Evolutionary conservation across 1,139 yeast genomes (phyloP).

Genomic region (Hyphopichia fennica): DNA sequence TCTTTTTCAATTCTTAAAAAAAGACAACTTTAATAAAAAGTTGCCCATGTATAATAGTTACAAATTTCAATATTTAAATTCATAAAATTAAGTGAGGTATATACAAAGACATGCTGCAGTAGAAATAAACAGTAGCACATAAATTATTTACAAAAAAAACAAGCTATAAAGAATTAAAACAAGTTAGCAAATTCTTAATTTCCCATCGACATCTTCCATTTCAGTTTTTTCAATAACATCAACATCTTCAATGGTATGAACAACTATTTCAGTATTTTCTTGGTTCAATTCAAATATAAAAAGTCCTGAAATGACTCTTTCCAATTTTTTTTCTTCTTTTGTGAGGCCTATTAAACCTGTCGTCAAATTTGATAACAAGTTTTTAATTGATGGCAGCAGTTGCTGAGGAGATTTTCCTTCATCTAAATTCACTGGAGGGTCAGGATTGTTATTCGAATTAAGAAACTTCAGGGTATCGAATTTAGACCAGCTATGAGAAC

Average conservation of each 20-base stretch:
- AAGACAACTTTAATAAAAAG: too few species aligned
- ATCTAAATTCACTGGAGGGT: neutral
- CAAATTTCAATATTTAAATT: neutral
- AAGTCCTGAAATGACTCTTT: constrained; percentile 62
- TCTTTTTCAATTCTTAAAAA: too few species aligned
- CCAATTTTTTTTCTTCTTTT: constrained; percentile 34
- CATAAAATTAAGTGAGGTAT: neutral
- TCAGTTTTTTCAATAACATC: constrained; percentile 57
- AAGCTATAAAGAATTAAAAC: neutral
- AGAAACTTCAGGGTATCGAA: constrained; percentile 28
- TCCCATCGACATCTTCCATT: constrained; percentile 27
- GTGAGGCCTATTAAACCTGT: constrained; percentile 33
- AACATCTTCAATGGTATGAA: constrained; percentile 78
- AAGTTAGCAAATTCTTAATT: constrained; percentile 29
- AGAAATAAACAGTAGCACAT: too few species aligned
- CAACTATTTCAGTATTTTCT: constrained; percentile 55
- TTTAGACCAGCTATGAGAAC: constrained; percentile 42
- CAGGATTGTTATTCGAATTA: constrained; percentile 1
- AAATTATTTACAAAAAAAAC: constrained; percentile 6
- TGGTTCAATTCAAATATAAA: constrained; percentile 73
- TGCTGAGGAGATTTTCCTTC: neutral
- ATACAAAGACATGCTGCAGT: neutral
- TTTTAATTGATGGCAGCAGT: constrained; percentile 20
- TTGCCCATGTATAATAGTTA: too few species aligned
- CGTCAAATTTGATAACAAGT: constrained; percentile 26